Evolutionary conservation across 148 eudicot genomes (phyloP), one percentile per base, ranked within the genome.

Genomic region (Arctostaphylos glauca): DNA sequence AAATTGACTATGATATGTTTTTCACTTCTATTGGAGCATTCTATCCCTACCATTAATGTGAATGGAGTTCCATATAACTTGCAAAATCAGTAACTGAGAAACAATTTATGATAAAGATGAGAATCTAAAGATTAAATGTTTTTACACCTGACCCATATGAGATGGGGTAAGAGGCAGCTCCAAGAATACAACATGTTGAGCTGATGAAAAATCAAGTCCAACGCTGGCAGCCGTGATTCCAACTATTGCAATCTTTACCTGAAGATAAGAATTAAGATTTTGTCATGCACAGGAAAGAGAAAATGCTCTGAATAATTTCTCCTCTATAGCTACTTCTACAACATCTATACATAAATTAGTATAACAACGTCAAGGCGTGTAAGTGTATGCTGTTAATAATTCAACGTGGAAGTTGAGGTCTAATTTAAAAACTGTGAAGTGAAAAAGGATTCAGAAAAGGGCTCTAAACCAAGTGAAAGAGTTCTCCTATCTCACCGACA

Each of bases 191-290:
- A 96, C 99, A 86, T 89, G 87, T 44, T 91, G 88, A 74, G 99
- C 99, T 50, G 92, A 86, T 80, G 97, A 88, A 54, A 96, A 87
- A 87, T 96, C 93, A 81, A 96, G 90, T 76, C 99, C 99, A 71
- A 91, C 89, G 84, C 94, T 86, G 82, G 94, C 99, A 81, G 93
- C 95, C 82, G 86, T 88, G 43, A 96, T 94, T 82, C 99, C 99
- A 79, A 96, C 90, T 60, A 96, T 86, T 16, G 99, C 99, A 90
- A 96, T 89, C 89, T 93, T 96, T 78, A 96, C 89, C 99, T 96
- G 89, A 47, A 73, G 79, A 78, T 70, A 15, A 82, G 31, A 70
- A 73, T 46, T 44, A 52, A 58, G 71, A 58, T 5, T 43, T 58
- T 5, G 71, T 43, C 53, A 86, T 25, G 79, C 54, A 60, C 77